Evolutionary conservation across 805 yeast genomes (phyloP).

Genomic region (Candida maltosa): DNA sequence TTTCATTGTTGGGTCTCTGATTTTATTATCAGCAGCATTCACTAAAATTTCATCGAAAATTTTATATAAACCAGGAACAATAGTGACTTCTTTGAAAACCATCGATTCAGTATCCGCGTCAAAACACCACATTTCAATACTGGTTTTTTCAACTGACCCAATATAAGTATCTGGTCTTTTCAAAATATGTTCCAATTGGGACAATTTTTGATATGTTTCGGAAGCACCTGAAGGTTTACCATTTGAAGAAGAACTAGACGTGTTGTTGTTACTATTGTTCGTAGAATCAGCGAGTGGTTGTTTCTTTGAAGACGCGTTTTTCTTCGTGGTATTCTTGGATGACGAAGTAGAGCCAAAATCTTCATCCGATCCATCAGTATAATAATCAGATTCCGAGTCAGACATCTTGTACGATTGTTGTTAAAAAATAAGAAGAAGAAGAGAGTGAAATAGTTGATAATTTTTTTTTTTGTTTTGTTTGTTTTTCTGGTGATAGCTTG

Average conservation of each 20-base stretch:
- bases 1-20: constrained; percentile 89
- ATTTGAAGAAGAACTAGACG: constrained; percentile 9
- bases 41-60: constrained; percentile 96
- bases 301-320: constrained; percentile 6
- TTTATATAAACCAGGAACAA: constrained; percentile 95
- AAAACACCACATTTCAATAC: constrained; percentile 80
- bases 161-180: constrained; percentile 97
- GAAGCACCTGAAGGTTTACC: constrained; percentile 39
- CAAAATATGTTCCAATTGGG: constrained; percentile 93
- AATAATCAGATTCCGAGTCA: constrained; percentile 11
- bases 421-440: too few species aligned
- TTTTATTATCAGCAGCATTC: constrained; percentile 98
- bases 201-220: constrained; percentile 86
- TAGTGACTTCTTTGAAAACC: constrained; percentile 59
- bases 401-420: too few species aligned
- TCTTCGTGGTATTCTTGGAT: constrained; percentile 6
- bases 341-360: constrained; percentile 14
- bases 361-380: constrained; percentile 16
- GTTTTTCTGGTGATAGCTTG: too few species aligned
- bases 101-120: constrained; percentile 45
- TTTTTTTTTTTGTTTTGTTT: too few species aligned
- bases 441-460: too few species aligned
- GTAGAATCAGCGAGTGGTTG: constrained; percentile 21
- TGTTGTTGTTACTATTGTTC: constrained; percentile 15
- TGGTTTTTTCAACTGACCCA: constrained; percentile 86